Evolutionary conservation across 176 grass and related monocot genomes (phyloP).

Genomic region (Metroxylon sagu): DNA sequence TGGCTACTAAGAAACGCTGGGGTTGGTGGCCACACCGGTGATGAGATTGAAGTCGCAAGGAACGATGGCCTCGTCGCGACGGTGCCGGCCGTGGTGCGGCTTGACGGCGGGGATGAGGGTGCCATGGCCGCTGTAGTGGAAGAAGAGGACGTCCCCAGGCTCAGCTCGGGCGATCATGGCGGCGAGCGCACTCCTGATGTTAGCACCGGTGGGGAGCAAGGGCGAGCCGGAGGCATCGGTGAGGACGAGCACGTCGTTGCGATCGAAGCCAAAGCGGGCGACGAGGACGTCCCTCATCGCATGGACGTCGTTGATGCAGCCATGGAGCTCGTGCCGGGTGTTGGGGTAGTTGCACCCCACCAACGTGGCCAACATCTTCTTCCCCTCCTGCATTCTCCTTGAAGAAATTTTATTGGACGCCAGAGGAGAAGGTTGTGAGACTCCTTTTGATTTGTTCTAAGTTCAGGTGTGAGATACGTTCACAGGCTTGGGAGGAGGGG

Average conservation of each 20-base stretch:
- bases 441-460: no score
- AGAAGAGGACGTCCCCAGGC: slow-evolving; percentile 63
- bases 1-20: no score
- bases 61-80: slow-evolving; percentile 62
- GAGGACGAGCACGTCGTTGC: slow-evolving; percentile 41
- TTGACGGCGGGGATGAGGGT: slow-evolving; percentile 45
- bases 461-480: no score
- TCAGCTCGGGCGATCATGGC: slow-evolving; percentile 53
- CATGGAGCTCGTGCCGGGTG: slow-evolving; percentile 40
- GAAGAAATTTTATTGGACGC: no score
- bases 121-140: slow-evolving; percentile 85
- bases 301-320: slow-evolving; percentile 87
- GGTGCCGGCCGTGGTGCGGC: slow-evolving; percentile 10
- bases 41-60: slow-evolving; percentile 86
- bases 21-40: slow-evolving; percentile 23
- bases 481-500: no score
- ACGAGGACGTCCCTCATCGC: slow-evolving; percentile 48
- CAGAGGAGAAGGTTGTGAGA: no score
- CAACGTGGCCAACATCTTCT: slow-evolving; percentile 49
- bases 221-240: slow-evolving; percentile 18
- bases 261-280: slow-evolving; percentile 41
- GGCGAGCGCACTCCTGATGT: slow-evolving; percentile 44
- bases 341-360: slow-evolving; percentile 83
- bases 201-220: slow-evolving; percentile 47
- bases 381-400: slow-evolving; percentile 3